phyloP scores from a whole-genome alignment of 1,139 yeast species.

The Wickerhamomyces sp. region DNA sequence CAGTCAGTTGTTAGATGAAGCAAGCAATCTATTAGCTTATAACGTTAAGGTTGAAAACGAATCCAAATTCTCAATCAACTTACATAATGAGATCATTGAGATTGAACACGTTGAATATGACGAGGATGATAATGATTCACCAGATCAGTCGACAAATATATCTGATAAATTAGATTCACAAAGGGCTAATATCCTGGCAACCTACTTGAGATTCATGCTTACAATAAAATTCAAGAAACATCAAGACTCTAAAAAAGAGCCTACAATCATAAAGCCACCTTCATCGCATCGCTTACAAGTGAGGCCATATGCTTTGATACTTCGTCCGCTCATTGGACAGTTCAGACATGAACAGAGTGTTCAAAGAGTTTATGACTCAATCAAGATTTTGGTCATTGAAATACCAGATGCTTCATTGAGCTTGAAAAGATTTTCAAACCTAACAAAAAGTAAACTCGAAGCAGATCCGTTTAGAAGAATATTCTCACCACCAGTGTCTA shows the following conservation, averaged over 20 bases:
- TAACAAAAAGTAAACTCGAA: conserved; percentile 13
- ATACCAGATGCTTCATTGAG: conserved; percentile 12
- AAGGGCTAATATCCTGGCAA: conserved; percentile 35
- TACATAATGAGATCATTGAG: conserved; percentile 64
- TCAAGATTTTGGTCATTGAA: conserved; percentile 28
- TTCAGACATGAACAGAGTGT: conserved; percentile 57
- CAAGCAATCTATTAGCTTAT: conserved; percentile 63
- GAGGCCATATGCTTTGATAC: conserved; percentile 41
- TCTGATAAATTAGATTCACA: conserved; percentile 22
- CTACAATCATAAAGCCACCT: conserved; percentile 16
- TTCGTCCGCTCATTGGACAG: conserved; percentile 67
- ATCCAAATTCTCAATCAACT: conserved; percentile 57
- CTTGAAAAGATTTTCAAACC: conserved; percentile 14
- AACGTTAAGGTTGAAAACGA: conserved; percentile 66
- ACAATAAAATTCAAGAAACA: conserved; percentile 41
- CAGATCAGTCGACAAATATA: conserved; percentile 20
- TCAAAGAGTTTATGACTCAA: conserved; percentile 36
- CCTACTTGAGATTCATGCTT: conserved; percentile 41
- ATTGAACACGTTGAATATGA: conserved; percentile 56
- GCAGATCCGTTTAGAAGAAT: conserved; percentile 17
- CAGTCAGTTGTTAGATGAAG: conserved; percentile 70
- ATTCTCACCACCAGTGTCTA: conserved; percentile 14
- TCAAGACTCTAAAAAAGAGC: conserved; percentile 20
- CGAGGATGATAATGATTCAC: conserved; percentile 32
- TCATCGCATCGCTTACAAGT: conserved; percentile 7